Base-by-base conservation (phyloP, 345 rosid genomes). In the Bruguiera sexangula region DNA sequence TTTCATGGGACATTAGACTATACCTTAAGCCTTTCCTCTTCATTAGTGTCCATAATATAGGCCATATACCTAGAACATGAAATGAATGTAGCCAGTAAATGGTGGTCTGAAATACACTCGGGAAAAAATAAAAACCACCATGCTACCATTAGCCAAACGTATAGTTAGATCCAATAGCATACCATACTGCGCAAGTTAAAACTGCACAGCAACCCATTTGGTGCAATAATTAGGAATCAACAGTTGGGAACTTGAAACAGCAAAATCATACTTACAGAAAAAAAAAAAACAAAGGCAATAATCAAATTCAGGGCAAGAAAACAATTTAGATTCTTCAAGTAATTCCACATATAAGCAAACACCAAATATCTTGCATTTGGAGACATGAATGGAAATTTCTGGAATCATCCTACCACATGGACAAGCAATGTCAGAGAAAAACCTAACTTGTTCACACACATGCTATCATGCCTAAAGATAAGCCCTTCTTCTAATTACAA, bases 11-110 rank as follows among this genome's bases (percentile, higher is more conserved):
- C 6, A 62, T 31, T 10, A 26, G 55, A 69, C 27, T 7, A 20
- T 84, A 95, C 92, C 97, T 90, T 88, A 69, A 80, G 78, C 74
- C 99, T 85, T 81, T 95, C 99, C 82, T 92, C 99, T 81, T 95
- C 98, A 78, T 92, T 92, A 51, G 99, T 95, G 77, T 95, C 99
- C 99, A 95, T 95, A 65, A 95, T 90, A 75, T 90, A 95, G 37
- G 99, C 99, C 99, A 95, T 95, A 72, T 95, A 92, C 99, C 99
- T 95, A 79, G 58, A 46, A 77, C 71, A 73, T 5, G 66, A 57
- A 32, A 67, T 54, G n/a, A 19, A 9, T 11, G 39, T 37, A 8
- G n/a, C 15, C 43, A 6, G 52, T 24, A 46, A 55, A 63, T 18
- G 27, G 36, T 51, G 53, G 31, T 67, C 32, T 69, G 27, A 10